Evolutionary conservation across 805 yeast species (phyloP).

Genomic region (Candida methanosorbosa): DNA sequence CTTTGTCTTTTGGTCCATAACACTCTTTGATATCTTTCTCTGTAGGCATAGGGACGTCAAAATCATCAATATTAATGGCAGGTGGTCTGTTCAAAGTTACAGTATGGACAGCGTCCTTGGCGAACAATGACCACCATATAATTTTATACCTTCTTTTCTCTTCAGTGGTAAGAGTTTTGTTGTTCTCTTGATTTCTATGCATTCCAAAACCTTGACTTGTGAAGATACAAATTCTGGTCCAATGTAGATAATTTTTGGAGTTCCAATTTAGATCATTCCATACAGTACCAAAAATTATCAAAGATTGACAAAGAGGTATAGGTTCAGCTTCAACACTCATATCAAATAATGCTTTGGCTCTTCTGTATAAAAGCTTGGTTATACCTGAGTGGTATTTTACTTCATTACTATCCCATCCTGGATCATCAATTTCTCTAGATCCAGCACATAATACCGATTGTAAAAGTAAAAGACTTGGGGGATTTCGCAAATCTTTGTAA

Average conservation of each 20-base stretch:
- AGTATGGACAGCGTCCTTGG: conserved; percentile 54
- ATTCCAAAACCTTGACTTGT: conserved; percentile 72
- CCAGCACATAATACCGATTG: conserved; percentile 64
- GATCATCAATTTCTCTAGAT: conserved; percentile 19
- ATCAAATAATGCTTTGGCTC: conserved; percentile 60
- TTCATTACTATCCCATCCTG: conserved; percentile 40
- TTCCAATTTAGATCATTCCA: background rate
- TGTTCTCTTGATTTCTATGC: conserved; percentile 36
- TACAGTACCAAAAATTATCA: conserved; percentile 38
- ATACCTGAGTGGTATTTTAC: conserved; percentile 37
- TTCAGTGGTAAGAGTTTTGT: conserved; percentile 4
- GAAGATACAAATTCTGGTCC: conserved; percentile 66
- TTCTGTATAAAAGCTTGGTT: conserved; percentile 21
- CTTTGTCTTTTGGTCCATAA: background rate
- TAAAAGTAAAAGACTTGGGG: conserved; percentile 52
- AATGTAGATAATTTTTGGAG: conserved; percentile 55
- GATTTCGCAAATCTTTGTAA: conserved; percentile 44
- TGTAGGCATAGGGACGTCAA: background rate
- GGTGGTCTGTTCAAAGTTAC: conserved; percentile 64
- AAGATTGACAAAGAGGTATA: conserved; percentile 50
- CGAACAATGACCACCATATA: conserved; percentile 64
- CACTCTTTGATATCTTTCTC: background rate
- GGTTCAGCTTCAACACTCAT: conserved; percentile 63
- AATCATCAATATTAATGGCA: background rate
- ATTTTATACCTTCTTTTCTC: conserved; percentile 46